Evolutionary conservation across 2,329 filamentous ascomycete species (phyloP).

Genomic region (Lasiodiplodia citricola): DNA sequence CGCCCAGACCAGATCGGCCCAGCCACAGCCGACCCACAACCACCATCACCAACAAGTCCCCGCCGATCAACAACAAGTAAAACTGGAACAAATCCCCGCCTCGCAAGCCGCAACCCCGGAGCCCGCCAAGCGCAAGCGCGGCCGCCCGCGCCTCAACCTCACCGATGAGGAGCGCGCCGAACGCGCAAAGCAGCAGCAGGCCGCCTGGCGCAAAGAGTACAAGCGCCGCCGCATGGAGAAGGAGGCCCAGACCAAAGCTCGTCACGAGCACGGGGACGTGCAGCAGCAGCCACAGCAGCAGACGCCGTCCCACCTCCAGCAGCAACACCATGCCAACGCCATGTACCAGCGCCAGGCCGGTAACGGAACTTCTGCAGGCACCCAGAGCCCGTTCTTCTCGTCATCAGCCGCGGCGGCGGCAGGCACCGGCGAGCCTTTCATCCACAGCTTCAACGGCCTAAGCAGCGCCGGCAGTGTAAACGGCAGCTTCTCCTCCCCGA

Average conservation of each 20-base stretch:
- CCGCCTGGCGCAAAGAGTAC: constrained; percentile 24
- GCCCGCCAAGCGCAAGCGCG: constrained; percentile 22
- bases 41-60: neutral
- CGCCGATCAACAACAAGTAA: neutral
- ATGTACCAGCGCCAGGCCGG: neutral
- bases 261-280: constrained; percentile 50
- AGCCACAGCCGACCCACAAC: neutral
- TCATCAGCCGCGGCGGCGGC: neutral
- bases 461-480: neutral
- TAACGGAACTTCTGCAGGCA: neutral
- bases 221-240: constrained; percentile 7
- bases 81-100: neutral
- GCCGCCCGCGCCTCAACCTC: constrained; percentile 26
- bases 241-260: constrained; percentile 59
- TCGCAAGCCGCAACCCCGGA: neutral
- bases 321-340: neutral
- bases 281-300: constrained; percentile 10
- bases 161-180: constrained; percentile 24
- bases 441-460: constrained; percentile 11
- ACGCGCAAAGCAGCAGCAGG: constrained; percentile 22
- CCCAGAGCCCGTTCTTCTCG: constrained; percentile 4
- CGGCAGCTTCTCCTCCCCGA: neutral
- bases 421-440: neutral
- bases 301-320: neutral
- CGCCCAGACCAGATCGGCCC: neutral